These are phyloP conservation scores for Lactarius psammicola DNA, from an alignment of 768 basidiomycete species.

Conservation along the genomic window DNA sequence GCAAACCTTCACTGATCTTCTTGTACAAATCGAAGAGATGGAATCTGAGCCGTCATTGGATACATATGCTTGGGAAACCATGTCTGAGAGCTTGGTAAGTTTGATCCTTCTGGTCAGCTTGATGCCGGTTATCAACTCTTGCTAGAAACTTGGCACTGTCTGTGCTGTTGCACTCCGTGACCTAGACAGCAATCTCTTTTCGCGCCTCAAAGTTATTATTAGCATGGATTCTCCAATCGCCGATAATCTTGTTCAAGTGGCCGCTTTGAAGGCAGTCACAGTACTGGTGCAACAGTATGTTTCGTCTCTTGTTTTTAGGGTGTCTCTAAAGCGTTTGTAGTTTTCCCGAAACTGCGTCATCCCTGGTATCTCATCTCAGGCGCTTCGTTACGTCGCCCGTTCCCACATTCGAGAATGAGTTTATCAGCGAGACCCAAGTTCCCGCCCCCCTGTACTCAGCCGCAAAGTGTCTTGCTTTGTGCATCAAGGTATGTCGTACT, in stretches of 20 bases:
- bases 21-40: conserved; percentile 79
- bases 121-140: neutral
- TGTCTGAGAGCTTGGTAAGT: conserved; percentile 84
- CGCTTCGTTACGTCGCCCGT: conserved; percentile 87
- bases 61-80: conserved; percentile 90
- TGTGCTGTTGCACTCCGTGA: conserved; percentile 72
- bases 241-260: conserved; percentile 84
- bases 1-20: conserved; percentile 74
- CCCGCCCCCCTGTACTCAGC: conserved; percentile 81
- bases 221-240: conserved; percentile 79
- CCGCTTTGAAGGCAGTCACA: conserved; percentile 82
- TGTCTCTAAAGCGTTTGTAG: conserved; percentile 39
- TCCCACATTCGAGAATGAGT: conserved; percentile 85
- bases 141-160: conserved; percentile 80
- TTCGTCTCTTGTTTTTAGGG: neutral
- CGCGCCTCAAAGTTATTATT: conserved; percentile 67
- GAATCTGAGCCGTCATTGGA: conserved; percentile 75
- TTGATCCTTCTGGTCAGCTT: neutral
- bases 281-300: conserved; percentile 79
- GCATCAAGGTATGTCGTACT: conserved; percentile 63
- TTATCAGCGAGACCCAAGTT: conserved; percentile 66
- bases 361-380: conserved; percentile 75
- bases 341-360: conserved; percentile 74
- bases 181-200: conserved; percentile 66
- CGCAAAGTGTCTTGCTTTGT: conserved; percentile 86